Percentiles rank a stretch among this genome's conserved stretches.
These are phyloP conservation scores for Metarhizium robertsii DNA, from an alignment of 2,329 filamentous ascomycete genomes.

Conservation along the genomic window DNA sequence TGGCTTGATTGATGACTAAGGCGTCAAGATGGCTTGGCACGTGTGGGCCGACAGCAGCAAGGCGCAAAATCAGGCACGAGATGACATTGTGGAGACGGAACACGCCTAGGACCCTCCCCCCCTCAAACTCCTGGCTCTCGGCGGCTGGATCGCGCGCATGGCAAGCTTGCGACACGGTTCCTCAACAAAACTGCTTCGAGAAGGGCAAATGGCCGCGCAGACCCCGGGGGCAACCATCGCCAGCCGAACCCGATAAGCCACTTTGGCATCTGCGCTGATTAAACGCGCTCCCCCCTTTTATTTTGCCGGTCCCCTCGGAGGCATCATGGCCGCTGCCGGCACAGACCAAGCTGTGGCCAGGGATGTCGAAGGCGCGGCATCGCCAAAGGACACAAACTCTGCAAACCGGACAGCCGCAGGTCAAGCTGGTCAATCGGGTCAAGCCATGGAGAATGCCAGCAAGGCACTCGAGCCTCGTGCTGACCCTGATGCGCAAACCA, in stretches of 20 bases:
- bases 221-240: conserved; percentile 1
- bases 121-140: neutral
- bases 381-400: conserved; percentile 17
- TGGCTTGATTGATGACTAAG: neutral
- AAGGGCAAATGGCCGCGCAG: conserved; percentile 9
- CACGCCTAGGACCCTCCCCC: neutral
- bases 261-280: neutral
- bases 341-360: conserved; percentile 12
- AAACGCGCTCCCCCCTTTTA: neutral
- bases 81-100: neutral
- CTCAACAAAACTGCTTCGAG: neutral
- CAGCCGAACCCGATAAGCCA: neutral
- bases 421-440: conserved; percentile 1
- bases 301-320: neutral
- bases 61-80: neutral
- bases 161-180: conserved; percentile 2
- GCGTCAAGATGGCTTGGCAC: neutral
- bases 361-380: conserved; percentile 15
- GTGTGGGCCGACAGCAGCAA: neutral
- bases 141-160: conserved; percentile 5
- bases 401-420: conserved; percentile 17
- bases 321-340: conserved; percentile 18
- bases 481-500: conserved; percentile 59
- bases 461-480: conserved; percentile 40
- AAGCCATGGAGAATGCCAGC: conserved; percentile 24